Base-by-base conservation (phyloP, 257 asterid species). In the Lavandula angustifolia region DNA sequence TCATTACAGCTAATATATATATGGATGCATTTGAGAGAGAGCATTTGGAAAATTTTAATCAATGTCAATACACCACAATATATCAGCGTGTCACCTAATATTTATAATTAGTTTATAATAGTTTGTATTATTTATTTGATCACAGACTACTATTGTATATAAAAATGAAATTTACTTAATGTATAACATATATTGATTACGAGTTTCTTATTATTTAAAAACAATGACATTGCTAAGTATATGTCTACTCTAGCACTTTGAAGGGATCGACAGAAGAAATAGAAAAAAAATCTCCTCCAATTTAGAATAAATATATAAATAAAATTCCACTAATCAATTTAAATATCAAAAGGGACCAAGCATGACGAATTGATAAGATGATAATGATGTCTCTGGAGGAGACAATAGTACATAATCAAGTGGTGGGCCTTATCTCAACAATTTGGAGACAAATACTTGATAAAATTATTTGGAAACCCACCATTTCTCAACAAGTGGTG, bases 341-440 rank as follows among this genome's bases (percentile, higher is more conserved):
- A 57, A 64, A 72, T 27, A 67, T 60, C 41, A 54, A 59, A 3
- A 18, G 8, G 50, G 58, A 51, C 55, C 64, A 43, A 56, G 53
- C 38, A 32, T 35, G 59, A 35, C 12, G 37, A n/a, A 52, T 35
- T 44, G 71, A 71, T 66, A 72, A 67, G 40, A 63, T 68, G 75
- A 77, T 46, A 64, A 32, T 58, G 70, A 77, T 53, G 38, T 69
- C 9, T 68, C 34, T 43, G 12, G 34, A 43, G 66, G 78, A 58
- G 75, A 76, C 75, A 58, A 63, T 58, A 22, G 49, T 72, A 49
- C 62, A 57, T 68, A 31, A 64, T 50, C 71, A 60, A 59, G 69
- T 76, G 63, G 78, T 60, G 67, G 62, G 51, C 53, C 18, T 56
- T 60, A 56, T 62, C 44, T 75, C 80, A 51, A 64, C 60, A 64